Percentiles rank a stretch among this genome's conserved stretches.
Evolutionary conservation across 768 basidiomycete genomes (phyloP).

Genomic region (Lentinula lateritia): DNA sequence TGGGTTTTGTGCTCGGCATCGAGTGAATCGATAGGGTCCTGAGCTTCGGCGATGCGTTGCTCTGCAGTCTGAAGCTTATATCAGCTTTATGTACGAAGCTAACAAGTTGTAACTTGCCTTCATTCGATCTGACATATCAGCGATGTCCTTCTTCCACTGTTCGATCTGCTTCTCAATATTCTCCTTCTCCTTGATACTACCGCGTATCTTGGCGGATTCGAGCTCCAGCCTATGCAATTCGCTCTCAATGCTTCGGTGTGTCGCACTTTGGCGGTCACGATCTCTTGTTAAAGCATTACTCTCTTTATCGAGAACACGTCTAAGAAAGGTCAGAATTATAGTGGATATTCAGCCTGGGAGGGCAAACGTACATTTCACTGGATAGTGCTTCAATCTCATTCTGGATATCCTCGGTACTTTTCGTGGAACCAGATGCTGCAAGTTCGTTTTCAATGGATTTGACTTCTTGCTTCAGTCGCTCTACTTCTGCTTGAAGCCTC

Average conservation of each 20-base stretch:
- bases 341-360: neutral
- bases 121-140: conserved; percentile 32
- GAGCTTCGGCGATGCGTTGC: conserved; percentile 49
- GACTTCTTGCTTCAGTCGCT: conserved; percentile 58
- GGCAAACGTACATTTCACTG: conserved; percentile 53
- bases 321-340: conserved; percentile 19
- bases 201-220: conserved; percentile 50
- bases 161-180: conserved; percentile 50
- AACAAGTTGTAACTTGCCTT: conserved; percentile 36
- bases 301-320: conserved; percentile 64
- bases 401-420: conserved; percentile 85
- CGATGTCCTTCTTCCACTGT: conserved; percentile 54
- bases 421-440: conserved; percentile 64
- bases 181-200: conserved; percentile 55
- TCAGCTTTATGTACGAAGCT: neutral
- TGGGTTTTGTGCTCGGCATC: conserved; percentile 47
- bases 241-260: conserved; percentile 50
- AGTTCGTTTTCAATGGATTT: conserved; percentile 63
- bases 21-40: conserved; percentile 59
- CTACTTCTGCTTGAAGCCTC: conserved; percentile 54
- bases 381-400: conserved; percentile 61
- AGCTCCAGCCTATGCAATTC: conserved; percentile 61
- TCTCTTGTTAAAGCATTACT: conserved; percentile 51
- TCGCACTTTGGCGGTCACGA: conserved; percentile 52
- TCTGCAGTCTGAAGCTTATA: conserved; percentile 52